These are phyloP conservation scores for Detonula confervacea DNA, from an alignment of 352 stramenopile genomes.

Conservation along the genomic window DNA sequence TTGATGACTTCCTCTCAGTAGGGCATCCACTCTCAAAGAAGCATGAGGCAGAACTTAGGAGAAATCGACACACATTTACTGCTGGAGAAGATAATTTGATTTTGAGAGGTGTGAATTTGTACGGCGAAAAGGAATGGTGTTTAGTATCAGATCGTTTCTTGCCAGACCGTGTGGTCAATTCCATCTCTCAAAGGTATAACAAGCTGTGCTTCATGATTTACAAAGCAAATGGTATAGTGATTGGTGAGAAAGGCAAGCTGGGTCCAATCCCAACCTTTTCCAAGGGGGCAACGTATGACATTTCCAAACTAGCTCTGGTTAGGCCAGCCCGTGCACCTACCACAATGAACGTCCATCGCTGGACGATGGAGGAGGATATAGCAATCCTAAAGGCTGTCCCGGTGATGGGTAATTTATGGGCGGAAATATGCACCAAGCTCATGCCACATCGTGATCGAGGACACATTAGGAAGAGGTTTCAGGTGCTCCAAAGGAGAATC, in stretches of 20 bases:
- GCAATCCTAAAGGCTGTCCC: slow-evolving; percentile 77
- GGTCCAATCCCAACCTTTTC: slow-evolving; percentile 45
- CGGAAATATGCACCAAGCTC: slow-evolving; percentile 71
- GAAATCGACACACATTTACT: slow-evolving; percentile 77
- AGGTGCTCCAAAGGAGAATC: slow-evolving; percentile 78
- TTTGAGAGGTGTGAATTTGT: slow-evolving; percentile 81
- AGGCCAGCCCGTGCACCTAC: slow-evolving; percentile 64
- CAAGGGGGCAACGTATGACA: slow-evolving; percentile 61
- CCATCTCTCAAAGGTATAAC: slow-evolving; percentile 81
- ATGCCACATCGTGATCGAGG: slow-evolving; percentile 80
- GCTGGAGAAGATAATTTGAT: slow-evolving; percentile 79
- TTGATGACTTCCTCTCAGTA: slow-evolving; percentile 54
- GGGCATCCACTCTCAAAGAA: slow-evolving; percentile 49
- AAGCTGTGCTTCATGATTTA: slow-evolving; percentile 84
- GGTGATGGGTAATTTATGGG: slow-evolving; percentile 80
- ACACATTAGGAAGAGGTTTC: slow-evolving; percentile 83
- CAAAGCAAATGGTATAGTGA: slow-evolving; percentile 72
- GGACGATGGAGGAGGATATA: slow-evolving; percentile 83
- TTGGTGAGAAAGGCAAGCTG: slow-evolving; percentile 75
- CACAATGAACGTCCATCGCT: slow-evolving; percentile 83
- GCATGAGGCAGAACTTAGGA: slow-evolving; percentile 61
- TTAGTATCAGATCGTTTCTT: slow-evolving; percentile 83
- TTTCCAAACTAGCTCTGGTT: slow-evolving; percentile 58
- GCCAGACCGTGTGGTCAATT: slow-evolving; percentile 75
- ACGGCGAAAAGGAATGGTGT: slow-evolving; percentile 85